Conservation (phyloP, 2,329 filamentous ascomycete species). For the Ophiostoma perfectum region DNA sequence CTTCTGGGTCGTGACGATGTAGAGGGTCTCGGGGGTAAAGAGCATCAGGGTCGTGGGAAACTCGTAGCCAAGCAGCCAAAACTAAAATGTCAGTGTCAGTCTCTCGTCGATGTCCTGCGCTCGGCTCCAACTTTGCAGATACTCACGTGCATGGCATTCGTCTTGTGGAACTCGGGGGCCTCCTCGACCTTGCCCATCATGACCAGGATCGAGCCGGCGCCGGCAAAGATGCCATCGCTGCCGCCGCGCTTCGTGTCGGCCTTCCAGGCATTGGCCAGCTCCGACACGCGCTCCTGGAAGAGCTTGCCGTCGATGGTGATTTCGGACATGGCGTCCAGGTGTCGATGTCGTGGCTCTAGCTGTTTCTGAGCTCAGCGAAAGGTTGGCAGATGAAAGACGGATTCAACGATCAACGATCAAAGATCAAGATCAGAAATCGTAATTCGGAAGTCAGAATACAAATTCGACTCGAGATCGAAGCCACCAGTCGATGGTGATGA, state of each 20-base stretch:
- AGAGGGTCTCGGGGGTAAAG: constrained; percentile 79
- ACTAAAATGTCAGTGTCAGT: constrained; percentile 47
- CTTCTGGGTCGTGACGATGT: constrained; percentile 92
- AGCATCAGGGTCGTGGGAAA: constrained; percentile 95
- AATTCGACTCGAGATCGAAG: background rate
- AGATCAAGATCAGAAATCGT: background rate
- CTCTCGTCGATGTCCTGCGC: background rate
- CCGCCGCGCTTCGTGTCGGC: constrained; percentile 77
- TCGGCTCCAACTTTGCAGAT: background rate
- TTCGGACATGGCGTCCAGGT: constrained; percentile 55
- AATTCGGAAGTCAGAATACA: background rate
- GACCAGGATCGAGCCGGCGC: constrained; percentile 78
- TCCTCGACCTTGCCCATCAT: constrained; percentile 96
- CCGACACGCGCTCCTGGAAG: constrained; percentile 89
- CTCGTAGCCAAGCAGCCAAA: constrained; percentile 97
- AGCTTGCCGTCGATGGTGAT: constrained; percentile 92
- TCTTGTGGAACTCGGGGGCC: constrained; percentile 82
- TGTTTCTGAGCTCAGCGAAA: background rate
- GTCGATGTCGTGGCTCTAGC: constrained; percentile 11
- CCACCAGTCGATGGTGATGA: background rate
- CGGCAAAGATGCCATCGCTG: constrained; percentile 80
- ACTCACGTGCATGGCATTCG: constrained; percentile 85
- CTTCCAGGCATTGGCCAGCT: constrained; percentile 90
- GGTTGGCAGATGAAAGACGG: too few relatives aligned
- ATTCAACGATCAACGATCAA: background rate